Evolutionary conservation across 2,329 filamentous ascomycete genomes (phyloP).

Genomic region (Tympanopsis confertula): DNA sequence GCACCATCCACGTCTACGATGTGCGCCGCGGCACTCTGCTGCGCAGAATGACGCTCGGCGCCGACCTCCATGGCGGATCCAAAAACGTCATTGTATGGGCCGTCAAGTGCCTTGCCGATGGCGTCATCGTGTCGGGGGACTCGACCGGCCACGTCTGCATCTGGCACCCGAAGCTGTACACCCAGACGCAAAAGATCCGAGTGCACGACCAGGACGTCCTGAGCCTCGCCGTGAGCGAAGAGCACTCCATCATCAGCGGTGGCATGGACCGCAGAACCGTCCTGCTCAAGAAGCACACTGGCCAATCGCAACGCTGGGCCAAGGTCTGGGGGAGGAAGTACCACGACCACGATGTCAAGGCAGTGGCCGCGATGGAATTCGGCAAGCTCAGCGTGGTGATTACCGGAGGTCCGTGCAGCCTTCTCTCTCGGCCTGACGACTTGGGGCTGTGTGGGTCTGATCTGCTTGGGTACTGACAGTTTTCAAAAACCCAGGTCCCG

Average conservation of each 20-base stretch:
- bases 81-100: slow-evolving; percentile 89
- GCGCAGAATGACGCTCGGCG: slow-evolving; percentile 75
- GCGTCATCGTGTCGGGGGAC: slow-evolving; percentile 87
- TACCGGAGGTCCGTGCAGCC: slow-evolving; percentile 62
- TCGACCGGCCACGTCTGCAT: slow-evolving; percentile 88
- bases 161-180: slow-evolving; percentile 88
- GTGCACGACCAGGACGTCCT: slow-evolving; percentile 83
- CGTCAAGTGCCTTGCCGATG: slow-evolving; percentile 75
- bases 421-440: too few species aligned
- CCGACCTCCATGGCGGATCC: slow-evolving; percentile 62
- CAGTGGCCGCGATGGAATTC: slow-evolving; percentile 81
- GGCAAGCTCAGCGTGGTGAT: slow-evolving; percentile 74
- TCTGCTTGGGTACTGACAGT: too few species aligned
- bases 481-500: slow-evolving; percentile 51
- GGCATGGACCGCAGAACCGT: slow-evolving; percentile 85
- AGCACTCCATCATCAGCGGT: slow-evolving; percentile 78
- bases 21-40: slow-evolving; percentile 66
- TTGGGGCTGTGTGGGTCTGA: too few species aligned
- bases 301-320: slow-evolving; percentile 60
- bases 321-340: slow-evolving; percentile 78
- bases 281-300: slow-evolving; percentile 59
- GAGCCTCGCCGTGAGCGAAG: slow-evolving; percentile 69
- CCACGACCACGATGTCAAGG: slow-evolving; percentile 89
- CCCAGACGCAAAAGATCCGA: slow-evolving; percentile 73
- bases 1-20: slow-evolving; percentile 85